A percentile compares a stretch with the other conserved stretches of the same genome.
Conservation (phyloP, 148 eudicot genomes). For the Amaranthus hypochondriacus region DNA sequence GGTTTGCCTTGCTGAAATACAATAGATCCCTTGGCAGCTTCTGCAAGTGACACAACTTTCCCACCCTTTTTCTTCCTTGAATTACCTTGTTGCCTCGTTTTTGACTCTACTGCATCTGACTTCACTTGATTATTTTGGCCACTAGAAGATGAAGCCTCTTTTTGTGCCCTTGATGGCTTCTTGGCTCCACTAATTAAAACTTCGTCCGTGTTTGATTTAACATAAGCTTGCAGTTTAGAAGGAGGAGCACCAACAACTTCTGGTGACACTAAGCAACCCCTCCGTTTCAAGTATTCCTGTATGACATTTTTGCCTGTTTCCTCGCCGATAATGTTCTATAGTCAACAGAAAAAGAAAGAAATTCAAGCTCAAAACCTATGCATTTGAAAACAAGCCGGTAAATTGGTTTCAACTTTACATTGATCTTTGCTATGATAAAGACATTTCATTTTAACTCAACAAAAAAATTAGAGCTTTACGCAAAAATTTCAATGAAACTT, state of each 20-base stretch:
- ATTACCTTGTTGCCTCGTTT: constrained; percentile 38
- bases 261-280: constrained; percentile 53
- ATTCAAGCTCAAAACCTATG: neutral
- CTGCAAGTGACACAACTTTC: constrained; percentile 81
- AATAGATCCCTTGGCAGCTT: constrained; percentile 91
- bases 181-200: constrained; percentile 40
- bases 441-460: neutral
- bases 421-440: neutral
- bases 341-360: neutral
- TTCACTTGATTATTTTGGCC: constrained; percentile 35
- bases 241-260: constrained; percentile 34
- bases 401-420: neutral
- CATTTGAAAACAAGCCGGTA: neutral
- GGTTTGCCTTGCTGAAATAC: constrained; percentile 94
- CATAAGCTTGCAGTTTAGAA: constrained; percentile 73
- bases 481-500: neutral
- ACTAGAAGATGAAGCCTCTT: constrained; percentile 48
- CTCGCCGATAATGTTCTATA: constrained; percentile 87
- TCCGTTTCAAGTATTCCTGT: constrained; percentile 71
- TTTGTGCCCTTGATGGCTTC: constrained; percentile 51
- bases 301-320: constrained; percentile 75
- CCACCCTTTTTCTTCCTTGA: constrained; percentile 85
- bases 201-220: constrained; percentile 75
- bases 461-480: neutral
- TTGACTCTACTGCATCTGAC: constrained; percentile 29